Evolutionary conservation across 106 monocot genomes (phyloP).

Genomic region (Allium sativum): DNA sequence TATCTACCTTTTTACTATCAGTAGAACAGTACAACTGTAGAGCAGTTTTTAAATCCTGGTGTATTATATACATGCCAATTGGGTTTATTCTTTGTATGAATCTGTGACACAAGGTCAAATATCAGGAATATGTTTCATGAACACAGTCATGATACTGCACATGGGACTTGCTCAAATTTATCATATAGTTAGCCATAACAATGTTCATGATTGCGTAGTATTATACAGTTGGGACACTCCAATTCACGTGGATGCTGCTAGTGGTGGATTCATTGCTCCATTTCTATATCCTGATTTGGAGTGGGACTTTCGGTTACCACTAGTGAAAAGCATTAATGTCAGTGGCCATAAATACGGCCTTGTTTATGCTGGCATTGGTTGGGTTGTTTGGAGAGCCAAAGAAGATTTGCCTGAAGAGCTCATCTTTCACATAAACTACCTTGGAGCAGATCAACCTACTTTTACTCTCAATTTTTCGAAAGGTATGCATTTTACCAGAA

Average conservation of each 20-base stretch:
- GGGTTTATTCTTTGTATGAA: no score
- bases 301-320: conserved; percentile 78
- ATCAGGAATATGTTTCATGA: no score
- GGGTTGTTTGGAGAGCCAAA: conserved; percentile 78
- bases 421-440: conserved; percentile 86
- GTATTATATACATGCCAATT: background rate
- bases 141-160: no score
- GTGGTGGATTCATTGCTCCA: conserved; percentile 81
- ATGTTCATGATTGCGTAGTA: background rate
- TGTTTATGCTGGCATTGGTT: conserved; percentile 82
- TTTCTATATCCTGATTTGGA: conserved; percentile 74
- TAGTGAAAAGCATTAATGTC: conserved; percentile 88
- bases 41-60: background rate
- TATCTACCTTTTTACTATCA: no score
- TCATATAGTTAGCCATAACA: no score
- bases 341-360: conserved; percentile 95
- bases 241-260: conserved; percentile 80
- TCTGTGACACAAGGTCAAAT: no score
- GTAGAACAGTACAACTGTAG: no score
- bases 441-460: conserved; percentile 87
- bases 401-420: conserved; percentile 86
- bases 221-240: conserved; percentile 57
- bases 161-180: no score
- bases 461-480: conserved; percentile 90
- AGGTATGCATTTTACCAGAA: conserved; percentile 25